Base-by-base conservation (phyloP, 306 rosid genomes). In the Gleditsia sinensis region DNA sequence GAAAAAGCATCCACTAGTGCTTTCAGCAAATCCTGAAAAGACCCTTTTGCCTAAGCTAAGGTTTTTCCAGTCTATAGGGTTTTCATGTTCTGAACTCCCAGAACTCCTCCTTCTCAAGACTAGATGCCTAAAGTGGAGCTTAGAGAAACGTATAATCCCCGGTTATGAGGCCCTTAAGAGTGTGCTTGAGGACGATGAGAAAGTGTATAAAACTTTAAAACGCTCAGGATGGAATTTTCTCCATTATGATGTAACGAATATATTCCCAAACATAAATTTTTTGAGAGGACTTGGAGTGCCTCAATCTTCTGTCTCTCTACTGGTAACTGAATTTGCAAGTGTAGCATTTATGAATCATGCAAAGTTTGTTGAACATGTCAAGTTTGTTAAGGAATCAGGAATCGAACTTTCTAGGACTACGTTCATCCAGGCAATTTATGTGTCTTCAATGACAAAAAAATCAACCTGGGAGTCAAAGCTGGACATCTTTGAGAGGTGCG, bases 41-140 rank as follows among this genome's bases (percentile, higher is more conserved):
- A 75, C 62, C 71, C 83, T 85, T 37, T 64, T 76, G 62, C 92
- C 89, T 45, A 85, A 83, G 58, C 63, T 83, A 42, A 62, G 71
- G 42, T 85, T 78, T 63, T 60, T 81, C 1, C 76, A 16, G 4
- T 78, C 89, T 17, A 59, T 78, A 25, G 89, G 88, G 19, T 7
- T 76, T 66, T 81, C 84, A 27, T 11, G 55, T 39, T 14, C 58
- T 4, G 85, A 81, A 45, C 55, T 81, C 50, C 78, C 63, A 1
- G 64, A 36, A 53, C 13, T 79, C 20, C 3, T 88, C 24, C 0
- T n/a, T 62, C 1, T 0, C 0, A 28, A 14, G 27, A 53, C 80
- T 1, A 0, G 0, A 3, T 5, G 83, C 9, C 9, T 85, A 7
- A 0, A 0, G 1, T 13, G 32, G 19, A 85, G 92, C 83, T 75